These are phyloP conservation scores for Nemania abortiva DNA, from an alignment of 2,329 filamentous ascomycete genomes.

Conservation along the genomic window DNA sequence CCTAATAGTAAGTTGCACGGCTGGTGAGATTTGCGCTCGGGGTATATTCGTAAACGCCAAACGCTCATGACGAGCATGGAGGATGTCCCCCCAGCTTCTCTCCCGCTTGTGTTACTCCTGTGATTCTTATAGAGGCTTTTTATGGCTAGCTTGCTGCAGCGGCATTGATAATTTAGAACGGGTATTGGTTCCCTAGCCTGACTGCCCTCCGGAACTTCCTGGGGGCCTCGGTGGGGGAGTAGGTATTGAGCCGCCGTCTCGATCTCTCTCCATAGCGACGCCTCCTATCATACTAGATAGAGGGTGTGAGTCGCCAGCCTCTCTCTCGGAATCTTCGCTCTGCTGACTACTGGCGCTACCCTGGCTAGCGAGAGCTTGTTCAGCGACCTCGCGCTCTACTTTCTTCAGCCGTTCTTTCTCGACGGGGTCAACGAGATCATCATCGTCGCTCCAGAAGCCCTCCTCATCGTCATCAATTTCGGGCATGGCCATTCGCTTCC, in stretches of 20 bases:
- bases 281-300: constrained; percentile 54
- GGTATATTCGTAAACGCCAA: constrained; percentile 7
- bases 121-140: constrained; percentile 2
- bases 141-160: background rate
- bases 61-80: constrained; percentile 1
- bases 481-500: constrained; percentile 75
- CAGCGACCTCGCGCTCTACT: constrained; percentile 60
- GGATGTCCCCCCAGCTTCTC: constrained; percentile 1
- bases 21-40: background rate
- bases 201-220: constrained; percentile 54
- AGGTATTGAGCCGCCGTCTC: constrained; percentile 48
- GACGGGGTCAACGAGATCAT: constrained; percentile 71
- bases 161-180: background rate
- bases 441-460: constrained; percentile 72
- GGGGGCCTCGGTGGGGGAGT: constrained; percentile 57
- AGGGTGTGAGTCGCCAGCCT: constrained; percentile 45
- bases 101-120: constrained; percentile 2
- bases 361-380: constrained; percentile 54
- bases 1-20: background rate
- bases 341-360: constrained; percentile 51
- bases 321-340: constrained; percentile 52
- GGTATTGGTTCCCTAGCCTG: constrained; percentile 37
- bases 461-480: constrained; percentile 69
- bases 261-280: constrained; percentile 58
- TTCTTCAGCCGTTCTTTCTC: constrained; percentile 69